Evolutionary conservation across 2,329 filamentous ascomycete species (phyloP), one percentile per base, ranked within the genome.

Genomic region (Calycina marina): DNA sequence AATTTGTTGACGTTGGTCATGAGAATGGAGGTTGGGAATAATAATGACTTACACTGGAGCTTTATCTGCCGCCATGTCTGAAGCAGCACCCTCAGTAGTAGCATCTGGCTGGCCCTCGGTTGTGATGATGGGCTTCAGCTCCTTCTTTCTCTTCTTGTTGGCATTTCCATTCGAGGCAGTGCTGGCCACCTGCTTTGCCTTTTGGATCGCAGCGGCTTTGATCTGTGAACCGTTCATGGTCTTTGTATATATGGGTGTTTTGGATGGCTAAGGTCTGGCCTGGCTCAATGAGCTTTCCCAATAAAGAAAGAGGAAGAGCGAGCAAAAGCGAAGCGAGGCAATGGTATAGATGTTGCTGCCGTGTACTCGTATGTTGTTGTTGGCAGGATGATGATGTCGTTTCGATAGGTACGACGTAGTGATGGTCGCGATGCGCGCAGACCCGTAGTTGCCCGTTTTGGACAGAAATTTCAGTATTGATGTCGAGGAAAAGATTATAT

Each of bases 41-140:
- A 34, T 33, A 37, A 39, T 32, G 31, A 52, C 51, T 49, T 51
- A 56, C 52, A 50, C 52, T 50, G 51, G 44, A 48, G 42, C 36
- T 43, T 41, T 47, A 40, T 42, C 45, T 39, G 49, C 42, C 42
- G 46, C 42, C 39, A 46, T 44, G 36, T 40, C 42, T n/a, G n/a
- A n/a, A n/a, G n/a, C n/a, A 35, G 42, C 34, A 32, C 41, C 41
- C 28, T 46, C 47, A 40, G 40, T 46, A 42, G 49, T 49, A n/a
- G n/a, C n/a, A n/a, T n/a, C n/a, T 39, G 51, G 62, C 57, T 54
- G 57, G 46, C 43, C 62, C 49, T 55, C 61, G 54, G 62, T 67
- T 35, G 67, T 72, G 52, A 72, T 69, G 47, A 72, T 72, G 48
- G 67, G 68, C 56, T 71, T 70, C 49, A 72, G 55, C 46, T 69